Percentiles rank a stretch among this genome's conserved stretches.
Evolutionary conservation across 768 basidiomycete genomes (phyloP).

Genomic region (Nidularia pulvinata): DNA sequence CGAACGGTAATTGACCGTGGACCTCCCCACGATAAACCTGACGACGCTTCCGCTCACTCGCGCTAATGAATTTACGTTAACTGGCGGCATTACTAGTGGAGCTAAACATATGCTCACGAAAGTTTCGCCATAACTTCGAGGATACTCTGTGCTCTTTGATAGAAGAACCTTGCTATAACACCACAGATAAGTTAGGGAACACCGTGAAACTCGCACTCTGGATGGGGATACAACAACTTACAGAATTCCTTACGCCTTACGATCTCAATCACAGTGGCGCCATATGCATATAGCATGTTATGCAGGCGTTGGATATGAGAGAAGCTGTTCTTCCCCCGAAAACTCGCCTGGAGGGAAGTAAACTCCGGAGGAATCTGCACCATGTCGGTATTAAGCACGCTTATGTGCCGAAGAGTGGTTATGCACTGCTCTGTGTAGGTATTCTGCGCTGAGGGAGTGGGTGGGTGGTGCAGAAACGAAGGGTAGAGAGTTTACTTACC

Average conservation of each 20-base stretch:
- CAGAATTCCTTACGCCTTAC: slow-evolving; percentile 91
- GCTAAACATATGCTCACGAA: slow-evolving; percentile 52
- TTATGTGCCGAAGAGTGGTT: slow-evolving; percentile 70
- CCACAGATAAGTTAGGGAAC: not conserved
- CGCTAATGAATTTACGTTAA: slow-evolving; percentile 30
- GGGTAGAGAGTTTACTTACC: slow-evolving; percentile 25
- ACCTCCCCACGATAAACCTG: slow-evolving; percentile 85
- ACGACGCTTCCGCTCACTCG: slow-evolving; percentile 80
- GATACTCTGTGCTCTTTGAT: slow-evolving; percentile 77
- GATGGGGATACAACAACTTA: slow-evolving; percentile 25
- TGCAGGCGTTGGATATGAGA: slow-evolving; percentile 90
- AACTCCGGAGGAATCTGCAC: slow-evolving; percentile 71
- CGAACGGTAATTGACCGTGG: slow-evolving; percentile 87
- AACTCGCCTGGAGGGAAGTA: slow-evolving; percentile 64
- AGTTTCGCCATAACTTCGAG: slow-evolving; percentile 88
- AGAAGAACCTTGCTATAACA: slow-evolving; percentile 70
- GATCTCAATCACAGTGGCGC: slow-evolving; percentile 88
- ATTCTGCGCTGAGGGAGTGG: slow-evolving; percentile 49
- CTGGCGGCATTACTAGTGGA: not conserved
- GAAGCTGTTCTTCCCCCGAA: slow-evolving; percentile 81
- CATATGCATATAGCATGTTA: slow-evolving; percentile 90
- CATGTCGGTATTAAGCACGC: slow-evolving; percentile 79
- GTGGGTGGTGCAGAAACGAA: slow-evolving; percentile 7
- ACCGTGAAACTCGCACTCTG: not conserved
- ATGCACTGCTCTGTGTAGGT: slow-evolving; percentile 70